These are phyloP conservation scores for Lipomyces spencermartinsiae DNA, from an alignment of 805 yeast species.

Conservation along the genomic window DNA sequence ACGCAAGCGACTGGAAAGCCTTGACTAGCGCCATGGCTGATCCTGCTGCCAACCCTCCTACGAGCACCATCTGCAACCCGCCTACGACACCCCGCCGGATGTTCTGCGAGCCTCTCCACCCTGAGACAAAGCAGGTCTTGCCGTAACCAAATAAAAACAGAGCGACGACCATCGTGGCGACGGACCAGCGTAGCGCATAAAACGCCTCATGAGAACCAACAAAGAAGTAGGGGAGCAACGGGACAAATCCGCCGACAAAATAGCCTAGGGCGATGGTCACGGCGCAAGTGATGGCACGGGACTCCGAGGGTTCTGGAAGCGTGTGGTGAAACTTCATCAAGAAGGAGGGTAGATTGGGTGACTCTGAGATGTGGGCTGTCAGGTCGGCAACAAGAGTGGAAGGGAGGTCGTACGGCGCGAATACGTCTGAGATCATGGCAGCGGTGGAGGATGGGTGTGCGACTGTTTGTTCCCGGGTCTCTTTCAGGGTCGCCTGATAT, in stretches of 20 bases:
- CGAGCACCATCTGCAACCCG: conserved; percentile 88
- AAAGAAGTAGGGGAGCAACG: conserved; percentile 84
- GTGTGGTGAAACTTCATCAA: conserved; percentile 81
- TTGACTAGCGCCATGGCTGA: conserved; percentile 89
- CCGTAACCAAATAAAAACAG: conserved; percentile 83
- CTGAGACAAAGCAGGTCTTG: conserved; percentile 61
- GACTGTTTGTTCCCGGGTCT: not conserved
- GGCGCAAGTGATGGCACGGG: conserved; percentile 78
- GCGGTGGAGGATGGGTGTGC: not conserved
- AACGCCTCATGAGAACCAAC: conserved; percentile 45
- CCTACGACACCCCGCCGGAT: not conserved
- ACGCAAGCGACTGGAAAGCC: not conserved
- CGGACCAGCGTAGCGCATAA: conserved; percentile 50
- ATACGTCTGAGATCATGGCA: not conserved
- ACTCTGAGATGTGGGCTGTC: not conserved
- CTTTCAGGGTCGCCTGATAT: not conserved
- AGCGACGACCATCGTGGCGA: conserved; percentile 78
- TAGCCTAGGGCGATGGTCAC: conserved; percentile 80
- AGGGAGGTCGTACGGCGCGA: conserved; percentile 15
- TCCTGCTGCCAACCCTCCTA: conserved; percentile 94
- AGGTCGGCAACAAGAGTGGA: not conserved
- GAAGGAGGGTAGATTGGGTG: conserved; percentile 59
- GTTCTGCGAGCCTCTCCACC: conserved; percentile 43
- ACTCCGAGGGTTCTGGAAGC: conserved; percentile 85
- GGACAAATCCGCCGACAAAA: conserved; percentile 82